Evolutionary conservation across 805 yeast species (phyloP).

Genomic region (Candida nanaspora): DNA sequence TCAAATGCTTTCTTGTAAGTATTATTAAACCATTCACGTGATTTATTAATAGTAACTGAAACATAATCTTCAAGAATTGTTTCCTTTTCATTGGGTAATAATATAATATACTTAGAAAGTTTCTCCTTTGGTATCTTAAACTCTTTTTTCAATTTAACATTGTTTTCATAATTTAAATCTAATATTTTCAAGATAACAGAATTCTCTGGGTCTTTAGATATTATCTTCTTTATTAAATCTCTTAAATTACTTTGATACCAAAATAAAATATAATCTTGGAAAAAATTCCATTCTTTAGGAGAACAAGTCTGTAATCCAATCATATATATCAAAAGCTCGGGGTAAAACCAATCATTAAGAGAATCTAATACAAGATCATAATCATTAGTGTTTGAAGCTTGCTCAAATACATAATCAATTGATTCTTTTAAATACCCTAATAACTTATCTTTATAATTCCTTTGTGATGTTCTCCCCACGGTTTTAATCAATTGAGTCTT

Average conservation of each 20-base stretch:
- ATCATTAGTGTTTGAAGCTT: constrained; percentile 50
- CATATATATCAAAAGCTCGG: constrained; percentile 64
- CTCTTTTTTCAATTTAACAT: constrained; percentile 40
- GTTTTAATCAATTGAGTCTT: constrained; percentile 25
- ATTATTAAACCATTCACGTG: constrained; percentile 79
- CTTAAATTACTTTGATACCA: constrained; percentile 66
- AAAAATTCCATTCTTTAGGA: constrained; percentile 72
- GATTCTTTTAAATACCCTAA: constrained; percentile 50
- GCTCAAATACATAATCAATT: constrained; percentile 58
- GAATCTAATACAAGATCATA: constrained; percentile 50
- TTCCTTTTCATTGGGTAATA: constrained; percentile 57
- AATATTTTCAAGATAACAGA: constrained; percentile 64
- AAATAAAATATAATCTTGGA: constrained; percentile 43
- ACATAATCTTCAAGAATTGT: constrained; percentile 72
- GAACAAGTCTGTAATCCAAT: constrained; percentile 50
- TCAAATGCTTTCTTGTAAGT: constrained; percentile 26
- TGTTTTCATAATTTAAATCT: constrained; percentile 68
- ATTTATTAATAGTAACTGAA: constrained; percentile 59
- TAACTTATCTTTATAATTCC: constrained; percentile 60
- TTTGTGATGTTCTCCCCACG: constrained; percentile 35
- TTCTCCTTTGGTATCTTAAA: constrained; percentile 41
- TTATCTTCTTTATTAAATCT: constrained; percentile 54
- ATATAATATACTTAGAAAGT: constrained; percentile 31
- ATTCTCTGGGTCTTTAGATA: constrained; percentile 35
- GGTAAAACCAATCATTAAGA: constrained; percentile 70